These are phyloP conservation scores for Aphanomyces stellatus DNA, from an alignment of 352 stramenopile genomes.

Conservation along the genomic window DNA sequence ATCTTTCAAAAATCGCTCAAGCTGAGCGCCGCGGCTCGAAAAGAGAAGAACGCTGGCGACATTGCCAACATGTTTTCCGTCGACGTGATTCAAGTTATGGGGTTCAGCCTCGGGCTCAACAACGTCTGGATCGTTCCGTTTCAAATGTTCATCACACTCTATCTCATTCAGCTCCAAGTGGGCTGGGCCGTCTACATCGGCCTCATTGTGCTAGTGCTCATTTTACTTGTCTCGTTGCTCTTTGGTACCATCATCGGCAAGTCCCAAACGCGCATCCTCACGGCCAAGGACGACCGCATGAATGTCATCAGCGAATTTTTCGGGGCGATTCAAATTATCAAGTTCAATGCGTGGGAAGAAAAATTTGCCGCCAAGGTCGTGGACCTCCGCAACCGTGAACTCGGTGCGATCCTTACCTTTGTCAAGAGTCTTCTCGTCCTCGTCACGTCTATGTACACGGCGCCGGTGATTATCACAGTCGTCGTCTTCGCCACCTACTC, in stretches of 20 bases:
- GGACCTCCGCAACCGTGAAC: constrained; percentile 18
- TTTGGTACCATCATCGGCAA: constrained; percentile 15
- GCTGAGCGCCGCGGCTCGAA: background rate
- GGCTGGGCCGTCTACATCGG: constrained; percentile 26
- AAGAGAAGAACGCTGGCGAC: background rate
- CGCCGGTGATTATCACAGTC: constrained; percentile 23
- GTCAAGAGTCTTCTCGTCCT: constrained; percentile 1
- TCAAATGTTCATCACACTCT: background rate
- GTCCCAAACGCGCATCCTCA: constrained; percentile 23
- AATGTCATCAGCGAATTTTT: constrained; percentile 33
- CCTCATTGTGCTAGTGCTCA: constrained; percentile 26
- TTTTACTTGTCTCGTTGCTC: constrained; percentile 33
- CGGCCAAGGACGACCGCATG: constrained; percentile 31
- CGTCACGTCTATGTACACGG: constrained; percentile 18
- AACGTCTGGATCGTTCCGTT: constrained; percentile 12
- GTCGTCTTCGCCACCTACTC: constrained; percentile 18
- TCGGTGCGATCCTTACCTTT: constrained; percentile 1
- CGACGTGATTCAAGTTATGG: constrained; percentile 12
- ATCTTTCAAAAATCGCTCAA: constrained; percentile 2
- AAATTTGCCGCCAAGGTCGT: constrained; percentile 31
- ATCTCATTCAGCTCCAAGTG: background rate
- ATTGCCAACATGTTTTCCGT: constrained; percentile 4
- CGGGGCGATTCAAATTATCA: constrained; percentile 88
- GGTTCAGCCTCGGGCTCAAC: background rate
- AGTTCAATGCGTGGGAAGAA: constrained; percentile 93